Percentiles rank a stretch among this genome's conserved stretches.
phyloP scores from a whole-genome alignment of 2,329 filamentous ascomycete genomes.

The Fusarium torulosum region DNA sequence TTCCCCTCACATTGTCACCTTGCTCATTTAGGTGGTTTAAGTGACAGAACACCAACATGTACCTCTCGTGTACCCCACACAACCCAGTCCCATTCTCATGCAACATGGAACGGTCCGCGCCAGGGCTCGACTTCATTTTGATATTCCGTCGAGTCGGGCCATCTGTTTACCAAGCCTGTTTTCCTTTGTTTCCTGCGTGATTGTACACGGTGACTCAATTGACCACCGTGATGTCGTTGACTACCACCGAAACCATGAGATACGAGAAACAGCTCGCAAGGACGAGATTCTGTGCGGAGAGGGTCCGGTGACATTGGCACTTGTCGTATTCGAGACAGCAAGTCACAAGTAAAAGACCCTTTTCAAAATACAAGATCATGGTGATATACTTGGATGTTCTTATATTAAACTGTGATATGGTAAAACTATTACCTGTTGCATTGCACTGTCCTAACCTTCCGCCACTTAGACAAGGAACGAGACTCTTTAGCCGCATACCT shows the following conservation, averaged over 20 bases:
- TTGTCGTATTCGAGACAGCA: neutral
- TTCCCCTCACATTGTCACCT: neutral
- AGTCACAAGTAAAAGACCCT: too few relatives aligned
- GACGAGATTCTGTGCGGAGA: constrained; percentile 16
- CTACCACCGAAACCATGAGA: neutral
- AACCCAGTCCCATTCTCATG: constrained; percentile 29
- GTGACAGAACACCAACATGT: constrained; percentile 21
- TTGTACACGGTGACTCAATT: neutral
- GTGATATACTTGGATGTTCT: neutral
- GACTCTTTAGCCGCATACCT: too few relatives aligned
- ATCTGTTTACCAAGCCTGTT: constrained; percentile 3
- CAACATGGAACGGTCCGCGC: constrained; percentile 40
- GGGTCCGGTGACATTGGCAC: constrained; percentile 4
- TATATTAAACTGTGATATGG: too few relatives aligned
- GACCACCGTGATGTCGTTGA: constrained; percentile 4
- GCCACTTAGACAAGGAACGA: constrained; percentile 22
- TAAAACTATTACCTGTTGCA: too few relatives aligned
- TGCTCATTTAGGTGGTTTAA: constrained; percentile 6
- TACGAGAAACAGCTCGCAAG: neutral
- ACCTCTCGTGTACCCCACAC: constrained; percentile 28
- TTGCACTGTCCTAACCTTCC: neutral
- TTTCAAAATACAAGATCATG: too few relatives aligned
- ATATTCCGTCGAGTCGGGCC: constrained; percentile 9
- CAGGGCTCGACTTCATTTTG: constrained; percentile 25
- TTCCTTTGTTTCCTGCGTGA: neutral